phyloP scores from a whole-genome alignment of 441 rosid genomes.

The Corymbia calophylla region DNA sequence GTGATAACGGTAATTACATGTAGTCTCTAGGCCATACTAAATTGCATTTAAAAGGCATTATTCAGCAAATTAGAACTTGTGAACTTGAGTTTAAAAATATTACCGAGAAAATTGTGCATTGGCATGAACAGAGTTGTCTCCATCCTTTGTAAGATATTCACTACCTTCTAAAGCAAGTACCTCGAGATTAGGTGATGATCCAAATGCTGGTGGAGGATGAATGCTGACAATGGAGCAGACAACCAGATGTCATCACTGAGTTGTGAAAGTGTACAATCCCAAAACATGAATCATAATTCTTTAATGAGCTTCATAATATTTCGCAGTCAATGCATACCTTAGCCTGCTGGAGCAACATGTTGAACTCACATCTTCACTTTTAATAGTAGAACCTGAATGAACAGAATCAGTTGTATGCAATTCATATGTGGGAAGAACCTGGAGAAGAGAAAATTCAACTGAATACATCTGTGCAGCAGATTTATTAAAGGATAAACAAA shows the following conservation, averaged over 20 bases:
- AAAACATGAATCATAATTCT: not conserved
- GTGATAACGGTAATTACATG: not conserved
- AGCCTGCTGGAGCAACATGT: not conserved
- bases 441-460: not conserved
- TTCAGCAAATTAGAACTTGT: not conserved
- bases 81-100: not conserved
- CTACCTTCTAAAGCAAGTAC: slow-evolving; percentile 45
- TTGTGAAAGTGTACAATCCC: not conserved
- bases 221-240: slow-evolving; percentile 42
- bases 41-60: not conserved
- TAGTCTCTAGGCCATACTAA: slow-evolving; percentile 7
- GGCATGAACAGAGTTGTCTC: slow-evolving; percentile 57
- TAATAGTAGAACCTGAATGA: not conserved
- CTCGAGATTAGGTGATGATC: slow-evolving; percentile 72
- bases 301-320: not conserved
- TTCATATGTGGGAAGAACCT: slow-evolving; percentile 12
- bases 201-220: slow-evolving; percentile 75
- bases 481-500: not conserved
- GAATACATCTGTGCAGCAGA: not conserved
- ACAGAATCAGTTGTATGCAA: not conserved
- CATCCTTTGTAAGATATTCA: slow-evolving; percentile 27
- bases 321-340: not conserved
- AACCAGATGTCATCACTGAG: not conserved
- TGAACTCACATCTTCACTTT: not conserved
- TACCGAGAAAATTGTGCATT: slow-evolving; percentile 65